A percentile compares a stretch with the other conserved stretches of the same genome.
These are phyloP conservation scores for Metschnikowia hibisci DNA, from an alignment of 805 yeast species.

Conservation along the genomic window DNA sequence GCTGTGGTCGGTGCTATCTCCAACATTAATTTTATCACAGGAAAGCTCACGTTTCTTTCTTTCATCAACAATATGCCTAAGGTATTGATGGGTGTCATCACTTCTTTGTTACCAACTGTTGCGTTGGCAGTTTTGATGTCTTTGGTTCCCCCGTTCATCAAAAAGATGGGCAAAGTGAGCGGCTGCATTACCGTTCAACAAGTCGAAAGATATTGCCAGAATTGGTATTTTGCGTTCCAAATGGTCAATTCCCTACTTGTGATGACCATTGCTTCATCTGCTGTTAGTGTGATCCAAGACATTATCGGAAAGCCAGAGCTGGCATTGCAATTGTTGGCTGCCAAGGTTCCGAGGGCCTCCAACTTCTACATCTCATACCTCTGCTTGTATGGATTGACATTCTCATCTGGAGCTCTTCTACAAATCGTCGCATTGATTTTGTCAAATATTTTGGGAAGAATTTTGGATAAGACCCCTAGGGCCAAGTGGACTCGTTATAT, in stretches of 20 bases:
- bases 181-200: conserved; percentile 71
- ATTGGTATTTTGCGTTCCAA: conserved; percentile 87
- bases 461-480: conserved; percentile 86
- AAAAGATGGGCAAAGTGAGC: conserved; percentile 66
- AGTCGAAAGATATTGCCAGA: conserved; percentile 78
- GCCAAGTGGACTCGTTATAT: conserved; percentile 80
- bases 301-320: conserved; percentile 60
- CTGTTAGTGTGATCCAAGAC: conserved; percentile 68
- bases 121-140: conserved; percentile 79
- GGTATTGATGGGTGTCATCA: conserved; percentile 72
- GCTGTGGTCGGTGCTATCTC: conserved; percentile 96
- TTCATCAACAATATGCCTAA: conserved; percentile 75
- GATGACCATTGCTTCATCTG: conserved; percentile 76
- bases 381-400: conserved; percentile 73
- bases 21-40: conserved; percentile 71
- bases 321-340: conserved; percentile 74
- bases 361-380: conserved; percentile 86
- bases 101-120: conserved; percentile 83
- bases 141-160: conserved; percentile 79
- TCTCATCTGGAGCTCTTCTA: conserved; percentile 70
- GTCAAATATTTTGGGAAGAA: conserved; percentile 62
- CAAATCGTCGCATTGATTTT: conserved; percentile 73
- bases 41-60: conserved; percentile 65
- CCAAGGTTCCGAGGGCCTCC: conserved; percentile 81
- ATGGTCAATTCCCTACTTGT: conserved; percentile 87